Percentiles rank a stretch among this genome's conserved stretches.
Conservation (phyloP, 805 yeast species). For the Cyberlindnera euphorbiae region DNA sequence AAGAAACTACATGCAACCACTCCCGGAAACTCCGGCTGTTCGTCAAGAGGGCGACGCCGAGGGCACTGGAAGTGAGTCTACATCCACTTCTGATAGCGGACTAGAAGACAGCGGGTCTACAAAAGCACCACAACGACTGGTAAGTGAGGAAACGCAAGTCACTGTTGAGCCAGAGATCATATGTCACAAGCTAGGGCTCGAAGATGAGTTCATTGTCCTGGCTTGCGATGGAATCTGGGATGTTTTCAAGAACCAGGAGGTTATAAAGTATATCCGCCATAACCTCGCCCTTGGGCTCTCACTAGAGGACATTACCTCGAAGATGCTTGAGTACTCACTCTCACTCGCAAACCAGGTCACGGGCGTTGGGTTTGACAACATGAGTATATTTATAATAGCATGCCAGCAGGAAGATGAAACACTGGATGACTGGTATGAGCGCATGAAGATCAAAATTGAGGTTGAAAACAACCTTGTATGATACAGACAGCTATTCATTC, state of each 20-base stretch:
- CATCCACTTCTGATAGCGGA: conserved; percentile 35
- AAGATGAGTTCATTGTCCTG: conserved; percentile 64
- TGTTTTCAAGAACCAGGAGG: conserved; percentile 50
- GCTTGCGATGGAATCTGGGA: conserved; percentile 91
- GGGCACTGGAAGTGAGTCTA: neutral
- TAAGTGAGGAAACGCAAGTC: conserved; percentile 57
- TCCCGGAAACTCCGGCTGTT: conserved; percentile 31
- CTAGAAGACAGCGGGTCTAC: conserved; percentile 29
- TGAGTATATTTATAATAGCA: conserved; percentile 70
- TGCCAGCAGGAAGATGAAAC: conserved; percentile 42
- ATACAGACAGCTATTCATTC: neutral
- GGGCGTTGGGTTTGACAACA: conserved; percentile 79
- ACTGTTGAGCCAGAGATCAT: conserved; percentile 76
- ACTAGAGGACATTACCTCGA: conserved; percentile 54
- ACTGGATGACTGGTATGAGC: conserved; percentile 53
- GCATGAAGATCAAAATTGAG: conserved; percentile 41
- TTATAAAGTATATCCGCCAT: conserved; percentile 51
- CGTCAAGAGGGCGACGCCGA: conserved; percentile 4
- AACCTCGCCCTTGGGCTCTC: conserved; percentile 53
- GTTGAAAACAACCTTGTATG: conserved; percentile 26
- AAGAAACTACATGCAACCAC: conserved; percentile 26
- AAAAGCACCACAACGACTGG: conserved; percentile 4
- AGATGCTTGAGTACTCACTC: conserved; percentile 59
- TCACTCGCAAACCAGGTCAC: conserved; percentile 68
- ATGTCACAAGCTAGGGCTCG: conserved; percentile 40